Percentiles rank a stretch among this genome's conserved stretches.
phyloP scores from a whole-genome alignment of 179 eudicot genomes.

The Beta lomatogona region DNA sequence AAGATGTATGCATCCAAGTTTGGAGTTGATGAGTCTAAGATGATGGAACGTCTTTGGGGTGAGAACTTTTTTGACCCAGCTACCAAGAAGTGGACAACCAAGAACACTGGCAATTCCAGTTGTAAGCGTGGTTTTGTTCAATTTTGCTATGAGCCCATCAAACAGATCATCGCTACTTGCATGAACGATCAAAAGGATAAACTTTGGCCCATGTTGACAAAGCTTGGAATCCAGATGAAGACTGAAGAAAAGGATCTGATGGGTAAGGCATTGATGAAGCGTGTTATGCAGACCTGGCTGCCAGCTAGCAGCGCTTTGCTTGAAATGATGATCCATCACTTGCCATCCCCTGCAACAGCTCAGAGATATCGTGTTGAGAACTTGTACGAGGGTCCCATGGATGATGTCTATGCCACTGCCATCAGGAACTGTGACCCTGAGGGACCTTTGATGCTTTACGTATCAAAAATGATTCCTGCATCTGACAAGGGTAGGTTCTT shows the following conservation, averaged over 20 bases:
- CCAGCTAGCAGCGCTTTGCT: slow-evolving; percentile 33
- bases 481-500: slow-evolving; percentile 33
- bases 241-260: slow-evolving; percentile 27
- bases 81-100: slow-evolving; percentile 31
- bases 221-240: slow-evolving; percentile 27
- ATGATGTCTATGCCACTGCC: slow-evolving; percentile 29
- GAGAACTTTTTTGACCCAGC: slow-evolving; percentile 33
- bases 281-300: slow-evolving; percentile 36
- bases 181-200: slow-evolving; percentile 35
- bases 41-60: slow-evolving; percentile 37
- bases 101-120: slow-evolving; percentile 21
- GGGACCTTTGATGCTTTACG: slow-evolving; percentile 32
- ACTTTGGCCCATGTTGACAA: slow-evolving; percentile 32
- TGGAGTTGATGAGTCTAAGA: slow-evolving; percentile 26
- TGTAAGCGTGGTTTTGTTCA: slow-evolving; percentile 33
- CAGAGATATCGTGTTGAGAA: slow-evolving; percentile 32
- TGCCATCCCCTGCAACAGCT: slow-evolving; percentile 34
- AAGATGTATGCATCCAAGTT: slow-evolving; percentile 34
- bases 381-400: slow-evolving; percentile 35
- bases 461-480: slow-evolving; percentile 33
- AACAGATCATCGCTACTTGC: slow-evolving; percentile 27
- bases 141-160: slow-evolving; percentile 34
- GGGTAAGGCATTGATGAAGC: slow-evolving; percentile 34
- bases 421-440: slow-evolving; percentile 34
- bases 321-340: slow-evolving; percentile 34